These are phyloP conservation scores for Hymenoscyphus fraxineus DNA, from an alignment of 2,329 filamentous ascomycete species.

Conservation along the genomic window DNA sequence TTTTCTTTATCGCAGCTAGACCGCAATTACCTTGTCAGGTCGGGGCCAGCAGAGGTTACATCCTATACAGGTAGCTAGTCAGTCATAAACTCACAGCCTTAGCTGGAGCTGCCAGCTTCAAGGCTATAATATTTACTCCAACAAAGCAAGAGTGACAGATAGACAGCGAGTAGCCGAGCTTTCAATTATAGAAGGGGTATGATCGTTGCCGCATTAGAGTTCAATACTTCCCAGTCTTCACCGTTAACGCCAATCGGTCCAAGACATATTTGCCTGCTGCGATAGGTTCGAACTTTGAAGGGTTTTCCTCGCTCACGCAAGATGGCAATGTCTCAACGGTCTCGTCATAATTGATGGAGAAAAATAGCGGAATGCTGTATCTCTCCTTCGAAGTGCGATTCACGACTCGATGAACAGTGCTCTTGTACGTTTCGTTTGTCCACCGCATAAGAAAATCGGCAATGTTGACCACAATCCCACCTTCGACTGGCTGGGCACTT, in stretches of 20 bases:
- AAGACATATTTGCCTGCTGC: slow-evolving; percentile 32
- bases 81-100: neutral
- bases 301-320: slow-evolving; percentile 29
- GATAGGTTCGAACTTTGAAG: slow-evolving; percentile 30
- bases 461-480: slow-evolving; percentile 49
- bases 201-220: neutral
- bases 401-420: slow-evolving; percentile 52
- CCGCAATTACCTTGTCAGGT: too few species aligned
- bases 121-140: neutral
- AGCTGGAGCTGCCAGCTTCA: neutral
- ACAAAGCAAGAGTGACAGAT: neutral
- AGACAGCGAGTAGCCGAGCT: neutral
- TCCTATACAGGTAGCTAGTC: too few species aligned
- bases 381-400: slow-evolving; percentile 48
- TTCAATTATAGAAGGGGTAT: neutral
- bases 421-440: slow-evolving; percentile 51
- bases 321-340: slow-evolving; percentile 31
- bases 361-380: slow-evolving; percentile 56
- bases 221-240: slow-evolving; percentile 31
- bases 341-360: slow-evolving; percentile 37
- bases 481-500: slow-evolving; percentile 41
- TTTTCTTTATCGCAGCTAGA: too few species aligned
- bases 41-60: too few species aligned
- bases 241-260: slow-evolving; percentile 30
- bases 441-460: slow-evolving; percentile 48